Conservation (phyloP, 2,329 filamentous ascomycete species). For the Xylariaceae sp. region DNA sequence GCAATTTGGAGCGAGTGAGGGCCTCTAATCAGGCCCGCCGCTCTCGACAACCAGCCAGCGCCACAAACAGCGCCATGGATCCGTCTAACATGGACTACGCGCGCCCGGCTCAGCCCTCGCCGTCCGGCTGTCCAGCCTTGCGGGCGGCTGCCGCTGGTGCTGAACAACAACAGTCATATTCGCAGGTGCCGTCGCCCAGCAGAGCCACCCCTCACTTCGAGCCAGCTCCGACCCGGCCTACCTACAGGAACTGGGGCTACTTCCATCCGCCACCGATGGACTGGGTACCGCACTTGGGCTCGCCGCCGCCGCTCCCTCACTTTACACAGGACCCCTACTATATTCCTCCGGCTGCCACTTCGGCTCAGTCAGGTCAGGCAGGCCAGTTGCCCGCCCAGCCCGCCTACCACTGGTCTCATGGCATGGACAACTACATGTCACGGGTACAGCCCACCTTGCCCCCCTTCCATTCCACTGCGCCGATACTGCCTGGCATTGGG, state of each 20-base stretch:
- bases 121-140: slow-evolving; percentile 22
- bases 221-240: slow-evolving; percentile 11
- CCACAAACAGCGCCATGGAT: slow-evolving; percentile 13
- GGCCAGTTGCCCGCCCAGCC: too few species aligned
- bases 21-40: slow-evolving; percentile 6
- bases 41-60: slow-evolving; percentile 2
- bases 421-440: too few species aligned
- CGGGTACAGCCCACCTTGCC: too few species aligned
- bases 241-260: slow-evolving; percentile 2
- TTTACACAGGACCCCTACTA: too few species aligned
- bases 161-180: slow-evolving; percentile 18
- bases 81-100: slow-evolving; percentile 22
- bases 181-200: slow-evolving; percentile 8
- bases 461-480: too few species aligned
- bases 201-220: slow-evolving; percentile 17
- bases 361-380: too few species aligned
- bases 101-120: slow-evolving; percentile 16
- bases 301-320: background rate
- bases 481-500: too few species aligned
- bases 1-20: slow-evolving; percentile 5
- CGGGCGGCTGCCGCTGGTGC: slow-evolving; percentile 16
- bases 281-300: slow-evolving; percentile 5
- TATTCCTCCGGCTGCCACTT: too few species aligned
- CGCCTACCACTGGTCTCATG: too few species aligned
- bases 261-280: slow-evolving; percentile 7